A percentile compares a stretch with the other conserved stretches of the same genome.
These are phyloP conservation scores for Penicillium sp. DNA, from an alignment of 2,329 filamentous ascomycete genomes.

Conservation along the genomic window DNA sequence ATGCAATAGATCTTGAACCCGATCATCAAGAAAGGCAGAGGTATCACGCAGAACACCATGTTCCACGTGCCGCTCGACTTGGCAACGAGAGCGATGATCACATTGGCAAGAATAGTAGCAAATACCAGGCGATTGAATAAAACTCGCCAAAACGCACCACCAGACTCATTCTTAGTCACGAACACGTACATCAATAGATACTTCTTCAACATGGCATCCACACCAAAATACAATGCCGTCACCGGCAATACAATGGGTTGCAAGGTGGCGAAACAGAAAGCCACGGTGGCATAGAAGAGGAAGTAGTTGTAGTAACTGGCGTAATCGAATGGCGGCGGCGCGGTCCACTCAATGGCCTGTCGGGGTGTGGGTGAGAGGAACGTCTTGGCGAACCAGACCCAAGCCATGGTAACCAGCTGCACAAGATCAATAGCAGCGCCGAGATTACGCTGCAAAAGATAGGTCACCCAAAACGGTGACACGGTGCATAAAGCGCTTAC, in stretches of 20 bases:
- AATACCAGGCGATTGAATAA: slow-evolving; percentile 93
- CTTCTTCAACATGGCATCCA: slow-evolving; percentile 91
- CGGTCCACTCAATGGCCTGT: slow-evolving; percentile 87
- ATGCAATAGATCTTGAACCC: slow-evolving; percentile 85
- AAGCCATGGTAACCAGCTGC: slow-evolving; percentile 79
- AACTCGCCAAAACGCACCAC: slow-evolving; percentile 86
- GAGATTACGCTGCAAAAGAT: slow-evolving; percentile 86
- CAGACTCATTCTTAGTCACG: slow-evolving; percentile 93
- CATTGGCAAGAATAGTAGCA: slow-evolving; percentile 71
- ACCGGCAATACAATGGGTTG: slow-evolving; percentile 86
- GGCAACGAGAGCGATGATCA: slow-evolving; percentile 73
- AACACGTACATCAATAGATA: slow-evolving; percentile 94
- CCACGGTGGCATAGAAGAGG: slow-evolving; percentile 87
- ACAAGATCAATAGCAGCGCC: slow-evolving; percentile 92
- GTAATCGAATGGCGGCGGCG: slow-evolving; percentile 90
- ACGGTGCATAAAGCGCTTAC: slow-evolving; percentile 76
- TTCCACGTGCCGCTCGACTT: slow-evolving; percentile 65
- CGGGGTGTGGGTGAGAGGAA: slow-evolving; percentile 86
- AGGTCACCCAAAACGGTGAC: slow-evolving; percentile 91
- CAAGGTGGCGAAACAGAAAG: slow-evolving; percentile 76
- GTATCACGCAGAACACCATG: slow-evolving; percentile 68
- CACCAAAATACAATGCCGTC: slow-evolving; percentile 80
- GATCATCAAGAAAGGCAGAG: slow-evolving; percentile 73
- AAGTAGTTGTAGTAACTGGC: slow-evolving; percentile 98
- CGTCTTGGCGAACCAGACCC: slow-evolving; percentile 78